Evolutionary conservation across 306 rosid genomes (phyloP), one percentile per base, ranked within the genome.

Genomic region (Hippophae rhamnoides): DNA sequence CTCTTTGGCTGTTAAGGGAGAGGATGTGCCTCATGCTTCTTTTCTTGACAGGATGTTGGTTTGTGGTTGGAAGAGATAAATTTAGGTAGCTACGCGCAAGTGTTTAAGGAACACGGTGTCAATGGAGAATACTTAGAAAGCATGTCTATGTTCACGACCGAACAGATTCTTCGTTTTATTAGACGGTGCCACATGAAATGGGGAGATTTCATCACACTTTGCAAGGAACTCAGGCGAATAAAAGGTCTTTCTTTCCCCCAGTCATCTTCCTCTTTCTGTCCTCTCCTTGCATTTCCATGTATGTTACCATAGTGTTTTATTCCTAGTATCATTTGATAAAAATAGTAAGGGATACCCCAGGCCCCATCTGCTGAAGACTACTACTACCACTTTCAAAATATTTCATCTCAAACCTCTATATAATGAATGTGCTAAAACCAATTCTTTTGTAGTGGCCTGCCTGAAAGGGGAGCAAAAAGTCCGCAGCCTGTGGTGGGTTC

Each of bases 401-500:
- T 31, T 31, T 31, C 5, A 31, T 2, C 38, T 31, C 38, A 31
- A 31, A 31, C 38, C 38, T 31, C 38, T 31, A 31, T 31, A 31
- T 31, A 31, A 4, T 31, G 38, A 31, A 31, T 31, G 38, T 14
- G 40, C 58, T 59, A 46, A 72, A 59, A 47, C 46, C 47, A 78
- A 76, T 13, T 70, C 10, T 71, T 55, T 71, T 80, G 60, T 78
- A 93, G 99, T 93, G 89, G 99, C 99, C 72, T 93, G 99, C 79
- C 75, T 93, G 76, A 93, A 93, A 81, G 99, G 99, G 67, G 99
- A 93, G 84, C 97, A 93, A 68, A 88, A 88, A 77, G 89, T 93
- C 31, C 90, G 97, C 40, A 87, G 99, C 78, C 99, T 95, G 46
- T 93, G 99, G 99, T 93, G 99, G 99, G 99, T 97, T 27, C 99